phyloP scores from a whole-genome alignment of 2,329 filamentous ascomycete species.

The Scedosporium boydii region DNA sequence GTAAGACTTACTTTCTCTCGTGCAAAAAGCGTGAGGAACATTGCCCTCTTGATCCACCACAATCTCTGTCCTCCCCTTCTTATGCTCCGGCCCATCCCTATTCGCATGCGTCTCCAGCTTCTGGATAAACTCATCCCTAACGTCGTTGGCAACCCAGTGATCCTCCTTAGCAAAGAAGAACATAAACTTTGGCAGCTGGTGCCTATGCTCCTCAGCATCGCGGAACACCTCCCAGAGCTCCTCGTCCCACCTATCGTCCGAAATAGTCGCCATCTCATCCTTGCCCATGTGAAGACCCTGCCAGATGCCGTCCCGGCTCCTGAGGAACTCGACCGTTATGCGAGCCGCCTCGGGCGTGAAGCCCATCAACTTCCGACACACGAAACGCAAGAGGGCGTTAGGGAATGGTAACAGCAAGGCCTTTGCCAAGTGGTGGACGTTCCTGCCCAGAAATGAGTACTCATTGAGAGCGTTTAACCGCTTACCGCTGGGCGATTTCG shows the following conservation, averaged over 20 bases:
- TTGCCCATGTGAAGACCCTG: constrained; percentile 50
- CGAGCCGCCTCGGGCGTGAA: constrained; percentile 39
- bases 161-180: constrained; percentile 52
- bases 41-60: constrained; percentile 41
- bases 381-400: constrained; percentile 25
- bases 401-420: constrained; percentile 33
- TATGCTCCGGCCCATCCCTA: constrained; percentile 15
- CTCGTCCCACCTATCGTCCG: constrained; percentile 48
- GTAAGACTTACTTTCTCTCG: constrained; percentile 23
- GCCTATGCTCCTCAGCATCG: constrained; percentile 9
- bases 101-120: constrained; percentile 21
- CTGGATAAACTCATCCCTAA: constrained; percentile 47
- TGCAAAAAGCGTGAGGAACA: constrained; percentile 53
- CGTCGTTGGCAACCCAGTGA: constrained; percentile 50
- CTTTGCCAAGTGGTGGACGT: constrained; percentile 30
- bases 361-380: constrained; percentile 33
- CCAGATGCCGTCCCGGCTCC: constrained; percentile 46
- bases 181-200: constrained; percentile 36
- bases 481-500: constrained; percentile 48
- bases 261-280: constrained; percentile 51
- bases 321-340: constrained; percentile 44
- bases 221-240: constrained; percentile 42
- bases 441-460: constrained; percentile 28
- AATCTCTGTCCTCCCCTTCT: constrained; percentile 32
- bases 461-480: constrained; percentile 21